A percentile compares a stretch with the other conserved stretches of the same genome.
Conservation (phyloP, 1,139 yeast species). For the Magnusiomyces fungicola region DNA sequence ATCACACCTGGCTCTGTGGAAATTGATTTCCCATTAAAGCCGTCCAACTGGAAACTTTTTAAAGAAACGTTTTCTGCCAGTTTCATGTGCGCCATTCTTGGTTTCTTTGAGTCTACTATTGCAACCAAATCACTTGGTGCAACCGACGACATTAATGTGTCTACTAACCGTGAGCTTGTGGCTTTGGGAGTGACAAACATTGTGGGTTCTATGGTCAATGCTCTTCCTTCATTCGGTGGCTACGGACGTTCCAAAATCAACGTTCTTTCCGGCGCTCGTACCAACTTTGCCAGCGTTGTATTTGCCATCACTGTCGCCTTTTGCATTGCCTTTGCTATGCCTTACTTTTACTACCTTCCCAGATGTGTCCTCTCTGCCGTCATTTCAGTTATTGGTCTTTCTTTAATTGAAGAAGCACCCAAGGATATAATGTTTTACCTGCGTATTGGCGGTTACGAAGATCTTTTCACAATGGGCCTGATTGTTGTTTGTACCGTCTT, state of each 20-base stretch:
- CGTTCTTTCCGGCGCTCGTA: conserved; percentile 76
- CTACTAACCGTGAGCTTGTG: conserved; percentile 50
- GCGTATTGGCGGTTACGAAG: conserved; percentile 68
- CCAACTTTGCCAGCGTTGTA: conserved; percentile 75
- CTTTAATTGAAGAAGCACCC: conserved; percentile 82
- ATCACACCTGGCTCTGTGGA: conserved; percentile 43
- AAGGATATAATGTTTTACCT: conserved; percentile 68
- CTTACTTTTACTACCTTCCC: conserved; percentile 67
- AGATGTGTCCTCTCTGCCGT: conserved; percentile 75
- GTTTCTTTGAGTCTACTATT: conserved; percentile 90
- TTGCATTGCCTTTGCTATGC: conserved; percentile 55
- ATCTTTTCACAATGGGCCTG: conserved; percentile 62
- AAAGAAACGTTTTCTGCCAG: conserved; percentile 35
- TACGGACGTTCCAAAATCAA: conserved; percentile 90
- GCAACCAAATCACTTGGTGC: conserved; percentile 58
- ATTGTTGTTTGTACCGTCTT: conserved; percentile 68
- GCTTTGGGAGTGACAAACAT: conserved; percentile 79
- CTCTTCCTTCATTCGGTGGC: conserved; percentile 92
- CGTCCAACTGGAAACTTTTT: conserved; percentile 31
- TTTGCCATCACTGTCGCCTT: conserved; percentile 69
- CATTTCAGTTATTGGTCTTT: conserved; percentile 70
- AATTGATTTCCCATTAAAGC: conserved; percentile 44
- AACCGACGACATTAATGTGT: conserved; percentile 28
- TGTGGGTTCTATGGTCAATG: conserved; percentile 61
- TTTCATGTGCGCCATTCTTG: conserved; percentile 75